Conservation (phyloP, 1,284 basidiomycete species). For the Ustilago nuda region DNA sequence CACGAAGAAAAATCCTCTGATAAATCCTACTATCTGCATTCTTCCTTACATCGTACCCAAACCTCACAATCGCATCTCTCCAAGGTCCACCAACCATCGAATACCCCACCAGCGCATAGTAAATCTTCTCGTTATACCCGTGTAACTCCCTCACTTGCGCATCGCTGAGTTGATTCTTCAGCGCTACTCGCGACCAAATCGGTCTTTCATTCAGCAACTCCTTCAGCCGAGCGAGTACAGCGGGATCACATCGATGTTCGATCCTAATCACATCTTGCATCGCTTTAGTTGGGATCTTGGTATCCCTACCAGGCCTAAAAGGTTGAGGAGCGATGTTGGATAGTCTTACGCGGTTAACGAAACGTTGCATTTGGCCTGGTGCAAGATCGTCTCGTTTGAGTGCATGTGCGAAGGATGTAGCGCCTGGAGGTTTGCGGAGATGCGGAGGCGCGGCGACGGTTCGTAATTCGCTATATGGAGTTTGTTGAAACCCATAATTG, state of each 20-base stretch:
- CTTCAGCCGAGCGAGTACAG: constrained; percentile 15
- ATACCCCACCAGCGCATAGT: constrained; percentile 75
- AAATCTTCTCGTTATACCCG: constrained; percentile 68
- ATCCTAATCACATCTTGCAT: constrained; percentile 31
- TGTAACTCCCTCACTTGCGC: constrained; percentile 77
- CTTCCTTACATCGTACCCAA: constrained; percentile 88
- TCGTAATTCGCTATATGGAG: constrained; percentile 47
- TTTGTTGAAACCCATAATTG: constrained; percentile 56
- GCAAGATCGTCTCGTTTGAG: constrained; percentile 4
- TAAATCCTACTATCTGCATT: constrained; percentile 77
- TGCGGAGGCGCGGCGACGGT: constrained; percentile 24
- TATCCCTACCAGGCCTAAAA: constrained; percentile 26
- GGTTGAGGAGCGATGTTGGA: constrained; percentile 46
- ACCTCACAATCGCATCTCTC: constrained; percentile 86
- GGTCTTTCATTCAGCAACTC: constrained; percentile 75
- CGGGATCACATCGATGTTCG: constrained; percentile 30
- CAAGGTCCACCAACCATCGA: constrained; percentile 93
- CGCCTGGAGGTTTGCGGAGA: neutral
- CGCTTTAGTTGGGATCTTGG: constrained; percentile 23
- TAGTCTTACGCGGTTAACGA: constrained; percentile 43
- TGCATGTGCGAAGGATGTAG: constrained; percentile 15
- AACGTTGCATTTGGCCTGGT: constrained; percentile 24
- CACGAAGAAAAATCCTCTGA: constrained; percentile 53
- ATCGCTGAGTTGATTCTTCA: constrained; percentile 84
- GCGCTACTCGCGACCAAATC: constrained; percentile 85